These are phyloP conservation scores for Dimocarpus longan DNA, from an alignment of 345 rosid species.

Conservation along the genomic window DNA sequence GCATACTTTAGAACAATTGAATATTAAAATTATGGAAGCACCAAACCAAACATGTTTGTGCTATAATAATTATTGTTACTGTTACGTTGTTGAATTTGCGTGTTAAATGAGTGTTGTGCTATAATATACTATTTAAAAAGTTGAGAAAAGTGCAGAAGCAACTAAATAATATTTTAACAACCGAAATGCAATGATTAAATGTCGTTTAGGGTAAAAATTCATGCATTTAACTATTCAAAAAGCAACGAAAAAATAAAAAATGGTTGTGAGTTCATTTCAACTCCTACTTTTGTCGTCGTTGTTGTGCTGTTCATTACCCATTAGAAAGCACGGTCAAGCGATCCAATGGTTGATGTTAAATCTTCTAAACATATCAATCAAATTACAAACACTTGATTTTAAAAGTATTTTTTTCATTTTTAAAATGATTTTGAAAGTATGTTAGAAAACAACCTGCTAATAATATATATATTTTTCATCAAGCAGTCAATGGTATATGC, in stretches of 20 bases:
- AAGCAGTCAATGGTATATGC: no score
- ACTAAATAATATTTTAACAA: neutral
- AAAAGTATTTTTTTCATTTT: no score
- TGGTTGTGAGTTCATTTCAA: neutral
- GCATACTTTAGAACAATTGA: neutral
- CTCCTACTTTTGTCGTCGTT: neutral
- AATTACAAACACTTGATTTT: neutral
- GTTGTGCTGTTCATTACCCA: neutral
- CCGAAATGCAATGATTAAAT: neutral
- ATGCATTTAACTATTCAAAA: neutral
- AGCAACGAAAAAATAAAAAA: neutral
- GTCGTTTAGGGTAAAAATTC: neutral
- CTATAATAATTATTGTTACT: neutral
- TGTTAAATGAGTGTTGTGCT: no score
- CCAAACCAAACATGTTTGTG: neutral
- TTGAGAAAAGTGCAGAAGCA: neutral
- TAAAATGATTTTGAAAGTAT: no score
- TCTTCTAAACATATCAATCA: neutral
- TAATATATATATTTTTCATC: no score
- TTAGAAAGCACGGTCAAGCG: neutral
- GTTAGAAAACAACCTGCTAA: no score
- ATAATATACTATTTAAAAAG: no score
- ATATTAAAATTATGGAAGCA: neutral
- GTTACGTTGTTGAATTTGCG: no score
- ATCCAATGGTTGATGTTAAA: slow-evolving; percentile 14